phyloP scores from a whole-genome alignment of 257 asterid genomes.

The Ilex asprella region DNA sequence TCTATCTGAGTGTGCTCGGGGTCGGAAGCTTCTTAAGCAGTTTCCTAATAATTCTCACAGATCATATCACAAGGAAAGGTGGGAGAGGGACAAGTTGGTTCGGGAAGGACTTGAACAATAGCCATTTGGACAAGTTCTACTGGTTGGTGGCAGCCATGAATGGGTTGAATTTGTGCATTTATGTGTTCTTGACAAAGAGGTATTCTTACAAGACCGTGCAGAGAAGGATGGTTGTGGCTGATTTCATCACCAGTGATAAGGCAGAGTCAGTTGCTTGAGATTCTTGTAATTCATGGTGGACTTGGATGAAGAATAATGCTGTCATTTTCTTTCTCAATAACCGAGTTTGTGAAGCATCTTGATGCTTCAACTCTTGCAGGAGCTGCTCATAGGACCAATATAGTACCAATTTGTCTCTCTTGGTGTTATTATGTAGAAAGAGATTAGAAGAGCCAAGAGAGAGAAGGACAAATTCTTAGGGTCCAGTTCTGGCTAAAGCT shows the following conservation, averaged over 20 bases:
- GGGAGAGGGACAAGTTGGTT: conserved; percentile 22
- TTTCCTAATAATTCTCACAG: conserved; percentile 8
- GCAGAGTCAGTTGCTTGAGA: neutral
- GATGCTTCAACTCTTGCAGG: too few relatives aligned
- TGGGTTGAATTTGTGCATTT: conserved; percentile 6
- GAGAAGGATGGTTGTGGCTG: neutral
- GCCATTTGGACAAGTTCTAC: conserved; percentile 22
- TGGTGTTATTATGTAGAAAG: too few relatives aligned
- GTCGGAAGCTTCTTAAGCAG: conserved; percentile 17
- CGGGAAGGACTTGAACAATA: conserved; percentile 19
- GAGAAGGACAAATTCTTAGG: too few relatives aligned
- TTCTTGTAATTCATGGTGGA: too few relatives aligned
- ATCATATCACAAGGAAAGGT: conserved; percentile 9
- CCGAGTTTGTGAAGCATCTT: too few relatives aligned
- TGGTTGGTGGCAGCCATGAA: conserved; percentile 13
- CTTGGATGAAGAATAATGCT: too few relatives aligned
- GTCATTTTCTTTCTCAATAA: too few relatives aligned
- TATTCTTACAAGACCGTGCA: conserved; percentile 15
- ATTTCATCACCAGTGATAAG: neutral
- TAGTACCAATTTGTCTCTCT: too few relatives aligned
- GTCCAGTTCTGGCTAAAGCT: too few relatives aligned
- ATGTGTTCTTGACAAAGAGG: conserved; percentile 14
- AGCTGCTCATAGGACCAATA: too few relatives aligned
- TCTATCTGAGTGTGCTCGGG: conserved; percentile 15
- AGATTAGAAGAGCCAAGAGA: too few relatives aligned